Base-by-base conservation (phyloP, 2,329 filamentous ascomycete genomes). In the Ophiosphaerella korrae region DNA sequence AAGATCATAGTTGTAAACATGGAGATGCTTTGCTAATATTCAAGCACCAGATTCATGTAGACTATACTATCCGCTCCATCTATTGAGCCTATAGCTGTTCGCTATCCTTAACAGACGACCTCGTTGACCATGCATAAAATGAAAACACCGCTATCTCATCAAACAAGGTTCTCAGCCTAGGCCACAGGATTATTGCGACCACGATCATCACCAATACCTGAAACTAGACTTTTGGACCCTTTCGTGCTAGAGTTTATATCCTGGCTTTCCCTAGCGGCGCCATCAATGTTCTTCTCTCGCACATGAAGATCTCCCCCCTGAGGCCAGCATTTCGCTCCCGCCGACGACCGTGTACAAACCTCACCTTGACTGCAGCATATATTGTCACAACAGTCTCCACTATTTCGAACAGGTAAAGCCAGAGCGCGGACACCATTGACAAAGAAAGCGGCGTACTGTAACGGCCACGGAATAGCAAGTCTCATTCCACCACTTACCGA, bases 341-440 rank as follows among this genome's bases (percentile, higher is more conserved):
- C 5, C 11, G 35, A 34, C 2, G 24, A 33, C 9, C 34, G 26
- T 11, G 41, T 39, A 21, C 49, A 52, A 6, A 48, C 39, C 13
- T 48, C 14, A 3, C 48, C 48, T 7, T 43, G 23, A 12, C 42
- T 32, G 34, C 52, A 55, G 21, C 52, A 52, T 37, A 38, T 48
- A 12, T 45, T 41, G 2, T n/a, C 48, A 31, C 48, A 55, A 13
- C 48, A 52, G 14, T 48, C 40, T 14, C n/a, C 29, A 33, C 9
- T 3, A 7, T 7, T 3, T 31, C 9, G 9, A n/a, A 9, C 23
- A 23, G 23, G 12, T 14, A 16, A 32, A 9, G 24, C 24, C 14
- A 42, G 13, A 11, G 39, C 39, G 9, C 24, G 39, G 3, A 26
- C 26, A n/a, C n/a, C 24, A 6, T 18, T 24, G 3, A n/a, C 16